Evolutionary conservation across 371 early-diverging fungal species (phyloP), one percentile per base, ranked within the genome.

Genomic region (Apophysomyces ossiformis): DNA sequence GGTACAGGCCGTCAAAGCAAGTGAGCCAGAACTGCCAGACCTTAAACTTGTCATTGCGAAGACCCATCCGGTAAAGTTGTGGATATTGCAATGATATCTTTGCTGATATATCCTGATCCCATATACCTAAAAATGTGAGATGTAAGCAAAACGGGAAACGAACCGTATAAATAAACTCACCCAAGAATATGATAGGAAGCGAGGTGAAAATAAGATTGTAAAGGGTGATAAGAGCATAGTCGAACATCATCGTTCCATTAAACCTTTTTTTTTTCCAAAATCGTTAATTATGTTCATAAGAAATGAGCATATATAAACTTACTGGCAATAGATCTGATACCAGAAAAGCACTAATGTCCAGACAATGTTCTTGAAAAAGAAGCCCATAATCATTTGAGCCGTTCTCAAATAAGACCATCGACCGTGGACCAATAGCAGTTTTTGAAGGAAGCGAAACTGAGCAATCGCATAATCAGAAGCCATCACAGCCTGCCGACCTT

Each of bases 401-500:
- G 83, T 90, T 18, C 94, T 85, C 38, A 93, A 71, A 61, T 93
- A 93, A 16, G 92, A 90, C 96, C 96, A 91, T 64, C 94, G 85
- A 62, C 96, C 88, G 72, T 95, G 93, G 6, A 93, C 95, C 13
- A 89, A 86, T 47, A 94, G 69, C 57, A 94, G 67, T 70, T 87
- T 87, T 26, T 81, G 80, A 69, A 97, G 68, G 67, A 76, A 89
- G n/a, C 88, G 83, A 75, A 97, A 97, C 73, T 95, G 92, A 0
- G 90, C 92, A 70, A 97, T 90, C 4, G 95, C 90, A 70, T 95
- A 96, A 82, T 97, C 97, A 37, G 92, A 89, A 3, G 95, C 89
- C 87, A 95, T 90, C 18, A 90, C 91, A n/a, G 97, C 97, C 75
- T 96, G 96, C 61, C 92, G 79, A 16, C 97, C 97, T 79, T 97